Evolutionary conservation across 805 yeast genomes (phyloP).

Genomic region (Kodamaea kakaduensis): DNA sequence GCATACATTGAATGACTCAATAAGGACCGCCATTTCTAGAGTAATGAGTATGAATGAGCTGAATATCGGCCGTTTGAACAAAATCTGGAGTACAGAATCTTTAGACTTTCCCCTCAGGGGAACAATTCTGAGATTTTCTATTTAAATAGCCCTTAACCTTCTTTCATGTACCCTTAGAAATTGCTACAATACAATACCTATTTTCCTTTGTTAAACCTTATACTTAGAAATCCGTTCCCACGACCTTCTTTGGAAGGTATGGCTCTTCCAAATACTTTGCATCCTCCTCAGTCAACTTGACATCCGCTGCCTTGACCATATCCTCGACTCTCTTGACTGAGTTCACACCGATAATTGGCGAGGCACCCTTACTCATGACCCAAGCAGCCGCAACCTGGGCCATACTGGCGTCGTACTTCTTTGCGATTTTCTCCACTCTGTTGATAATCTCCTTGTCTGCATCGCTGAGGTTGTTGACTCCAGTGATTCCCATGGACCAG

Average conservation of each 20-base stretch:
- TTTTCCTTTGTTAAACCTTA: too few relatives aligned
- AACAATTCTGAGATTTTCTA: too few relatives aligned
- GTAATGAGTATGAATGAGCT: too few relatives aligned
- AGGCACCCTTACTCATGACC: slow-evolving; percentile 47
- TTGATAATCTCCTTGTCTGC: slow-evolving; percentile 29
- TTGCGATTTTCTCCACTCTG: slow-evolving; percentile 55
- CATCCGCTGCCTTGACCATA: slow-evolving; percentile 39
- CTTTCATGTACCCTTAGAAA: too few relatives aligned
- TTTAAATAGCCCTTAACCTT: too few relatives aligned
- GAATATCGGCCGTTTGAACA: too few relatives aligned
- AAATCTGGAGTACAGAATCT: too few relatives aligned
- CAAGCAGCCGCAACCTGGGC: slow-evolving; percentile 53
- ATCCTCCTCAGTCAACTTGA: slow-evolving; percentile 38
- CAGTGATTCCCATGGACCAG: slow-evolving; percentile 7
- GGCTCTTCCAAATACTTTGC: slow-evolving; percentile 35
- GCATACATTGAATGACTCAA: too few relatives aligned
- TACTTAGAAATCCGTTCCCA: too few relatives aligned
- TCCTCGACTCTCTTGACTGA: slow-evolving; percentile 51
- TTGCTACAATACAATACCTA: too few relatives aligned
- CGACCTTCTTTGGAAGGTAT: slow-evolving; percentile 23
- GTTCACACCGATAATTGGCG: slow-evolving; percentile 57
- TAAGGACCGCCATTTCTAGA: too few relatives aligned
- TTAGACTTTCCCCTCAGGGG: too few relatives aligned
- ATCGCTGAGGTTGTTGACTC: slow-evolving; percentile 13
- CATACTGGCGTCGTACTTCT: slow-evolving; percentile 47